These are phyloP conservation scores for Rhizomucor pusillus DNA, from an alignment of 371 early-diverging fungal species.

Conservation along the genomic window DNA sequence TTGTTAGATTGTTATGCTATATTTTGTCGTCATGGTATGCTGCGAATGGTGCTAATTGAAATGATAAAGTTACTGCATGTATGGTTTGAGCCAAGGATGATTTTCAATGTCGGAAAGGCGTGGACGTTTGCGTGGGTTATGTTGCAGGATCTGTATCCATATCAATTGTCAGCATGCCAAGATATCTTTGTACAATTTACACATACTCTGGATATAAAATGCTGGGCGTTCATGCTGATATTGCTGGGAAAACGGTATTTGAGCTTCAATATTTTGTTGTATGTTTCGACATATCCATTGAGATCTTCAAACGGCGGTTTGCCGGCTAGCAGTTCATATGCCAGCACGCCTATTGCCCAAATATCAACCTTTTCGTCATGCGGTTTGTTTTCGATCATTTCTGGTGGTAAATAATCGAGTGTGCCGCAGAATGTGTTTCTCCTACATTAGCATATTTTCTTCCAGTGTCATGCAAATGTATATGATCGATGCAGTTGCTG, in stretches of 20 bases:
- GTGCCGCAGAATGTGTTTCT: constrained; percentile 95
- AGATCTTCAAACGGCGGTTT: constrained; percentile 92
- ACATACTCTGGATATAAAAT: constrained; percentile 75
- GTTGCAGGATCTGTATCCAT: constrained; percentile 65
- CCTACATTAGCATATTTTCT: constrained; percentile 27
- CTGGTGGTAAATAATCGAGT: constrained; percentile 92
- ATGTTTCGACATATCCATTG: constrained; percentile 66
- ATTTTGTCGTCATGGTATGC: too few relatives aligned
- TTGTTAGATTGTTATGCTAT: too few relatives aligned
- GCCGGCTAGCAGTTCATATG: constrained; percentile 95
- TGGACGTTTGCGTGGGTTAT: constrained; percentile 73
- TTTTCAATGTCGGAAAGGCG: constrained; percentile 67
- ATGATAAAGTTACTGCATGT: constrained; percentile 3
- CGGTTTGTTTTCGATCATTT: constrained; percentile 85
- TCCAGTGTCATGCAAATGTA: neutral
- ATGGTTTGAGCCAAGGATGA: constrained; percentile 77
- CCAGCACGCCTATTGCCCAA: constrained; percentile 96
- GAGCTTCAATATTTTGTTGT: constrained; percentile 75
- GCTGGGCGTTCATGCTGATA: constrained; percentile 76
- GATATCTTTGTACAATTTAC: neutral
- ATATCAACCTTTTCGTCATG: constrained; percentile 88
- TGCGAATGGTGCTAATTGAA: too few relatives aligned
- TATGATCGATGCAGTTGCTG: too few relatives aligned
- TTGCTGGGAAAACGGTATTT: constrained; percentile 78
- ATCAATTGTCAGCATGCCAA: neutral